Base-by-base conservation (phyloP, 345 rosid species). In the Nephelium lappaceum region DNA sequence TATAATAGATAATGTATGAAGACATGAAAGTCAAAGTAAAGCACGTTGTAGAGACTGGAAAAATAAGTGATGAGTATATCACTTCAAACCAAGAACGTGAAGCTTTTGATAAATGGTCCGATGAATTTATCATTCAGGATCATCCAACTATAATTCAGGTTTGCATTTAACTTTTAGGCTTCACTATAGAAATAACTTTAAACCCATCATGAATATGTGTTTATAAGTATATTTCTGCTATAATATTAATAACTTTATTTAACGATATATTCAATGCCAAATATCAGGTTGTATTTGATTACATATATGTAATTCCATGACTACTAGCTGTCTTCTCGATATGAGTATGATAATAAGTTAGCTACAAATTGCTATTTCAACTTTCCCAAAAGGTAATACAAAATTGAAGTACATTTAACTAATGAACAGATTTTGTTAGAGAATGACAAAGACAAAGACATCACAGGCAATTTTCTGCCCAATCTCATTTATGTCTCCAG, bases 71-170 rank as follows among this genome's bases (percentile, higher is more conserved):
- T 0, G 81, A 87, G 15, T 78, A 77, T 64, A 74, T 80, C 23
- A 76, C 14, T n/a, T 72, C 62, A 2, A 79, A 73, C 16, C 53
- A 57, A 18, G 83, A 78, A 51, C 85, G 81, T 10, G 67, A 69
- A 7, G 83, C 83, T 31, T 87, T 88, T 43, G 69, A 70, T 38
- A 78, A 78, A 72, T 92, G 93, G 94, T 84, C 85, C 0, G 43
- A 63, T 10, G 64, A 70, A 5, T 91, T 91, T 78, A 89, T 87
- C 42, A 83, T 86, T 11, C 92, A 83, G 12, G 77, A 89, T 51
- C 98, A 94, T 74, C 94, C 94, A 5, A 43, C 97, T 0, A 78
- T 94, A 21, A 82, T 94, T 67, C 87, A 91, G 94, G 95, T 92
- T 67, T 39, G 3, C 1, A 60, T 66, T 19, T 11, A 36, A 47